These are phyloP conservation scores for Monosporascus ibericus DNA, from an alignment of 2,329 filamentous ascomycete species.

Conservation along the genomic window DNA sequence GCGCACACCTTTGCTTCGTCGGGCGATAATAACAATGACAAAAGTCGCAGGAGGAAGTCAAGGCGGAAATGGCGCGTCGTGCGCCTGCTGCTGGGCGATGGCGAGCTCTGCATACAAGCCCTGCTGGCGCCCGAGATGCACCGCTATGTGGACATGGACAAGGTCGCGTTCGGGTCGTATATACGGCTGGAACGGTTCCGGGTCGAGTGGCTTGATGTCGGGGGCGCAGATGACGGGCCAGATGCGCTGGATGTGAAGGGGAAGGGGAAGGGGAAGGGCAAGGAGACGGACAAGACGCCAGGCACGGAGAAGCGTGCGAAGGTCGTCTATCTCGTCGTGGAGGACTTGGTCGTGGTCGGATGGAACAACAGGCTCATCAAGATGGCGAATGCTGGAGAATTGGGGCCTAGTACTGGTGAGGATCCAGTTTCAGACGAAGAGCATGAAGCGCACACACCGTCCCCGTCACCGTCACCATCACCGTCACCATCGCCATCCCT, in stretches of 20 bases:
- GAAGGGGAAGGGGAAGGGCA: constrained; percentile 2
- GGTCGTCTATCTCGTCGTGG: constrained; percentile 39
- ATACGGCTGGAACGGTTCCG: constrained; percentile 39
- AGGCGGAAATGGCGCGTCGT: constrained; percentile 35
- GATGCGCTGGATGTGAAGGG: constrained; percentile 1
- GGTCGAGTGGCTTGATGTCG: constrained; percentile 21
- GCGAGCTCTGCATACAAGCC: constrained; percentile 48
- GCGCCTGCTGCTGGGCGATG: constrained; percentile 46
- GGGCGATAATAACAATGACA: constrained; percentile 6
- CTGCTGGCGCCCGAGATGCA: constrained; percentile 41
- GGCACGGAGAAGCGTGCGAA: constrained; percentile 1
- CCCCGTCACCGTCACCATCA: not conserved
- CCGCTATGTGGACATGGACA: constrained; percentile 37
- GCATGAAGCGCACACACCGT: constrained; percentile 1
- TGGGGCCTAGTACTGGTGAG: not conserved
- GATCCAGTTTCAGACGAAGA: not conserved
- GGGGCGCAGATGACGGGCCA: not conserved
- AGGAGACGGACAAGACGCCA: constrained; percentile 3
- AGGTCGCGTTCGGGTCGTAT: constrained; percentile 43
- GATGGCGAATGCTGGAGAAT: constrained; percentile 8
- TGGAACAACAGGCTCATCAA: constrained; percentile 39
- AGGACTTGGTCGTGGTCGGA: constrained; percentile 39
- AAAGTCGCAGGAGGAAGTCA: not conserved
- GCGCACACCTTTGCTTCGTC: constrained; percentile 26
- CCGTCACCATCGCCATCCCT: not conserved